Percentiles rank a stretch among this genome's conserved stretches.
Conservation (phyloP, 73 alveolate species). For the Urostyla sp. region DNA sequence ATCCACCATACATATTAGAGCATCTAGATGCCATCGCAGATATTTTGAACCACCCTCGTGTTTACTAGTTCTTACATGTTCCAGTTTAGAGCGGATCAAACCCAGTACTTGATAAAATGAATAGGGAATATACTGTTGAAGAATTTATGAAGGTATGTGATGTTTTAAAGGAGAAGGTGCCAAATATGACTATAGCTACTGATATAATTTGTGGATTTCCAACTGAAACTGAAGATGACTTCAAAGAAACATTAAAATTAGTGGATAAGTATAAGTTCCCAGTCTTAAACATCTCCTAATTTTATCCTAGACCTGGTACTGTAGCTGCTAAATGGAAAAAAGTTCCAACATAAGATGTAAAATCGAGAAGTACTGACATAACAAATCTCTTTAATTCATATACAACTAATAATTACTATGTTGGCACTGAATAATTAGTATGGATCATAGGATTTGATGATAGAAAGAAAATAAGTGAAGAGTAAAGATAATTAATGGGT, state of each 20-base stretch:
- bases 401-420: conserved; percentile 80
- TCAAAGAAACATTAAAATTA: conserved; percentile 81
- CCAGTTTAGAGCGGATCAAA: conserved; percentile 95
- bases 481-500: conserved; percentile 80
- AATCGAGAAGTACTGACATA: conserved; percentile 80
- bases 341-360: conserved; percentile 89
- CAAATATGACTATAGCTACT: conserved; percentile 90
- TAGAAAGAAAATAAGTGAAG: conserved; percentile 80
- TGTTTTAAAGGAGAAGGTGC: conserved; percentile 79
- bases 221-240: conserved; percentile 86
- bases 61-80: conserved; percentile 87
- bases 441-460: conserved; percentile 94
- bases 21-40: conserved; percentile 90
- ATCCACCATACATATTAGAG: conserved; percentile 97
- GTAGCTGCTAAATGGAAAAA: conserved; percentile 96
- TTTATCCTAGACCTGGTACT: conserved; percentile 96
- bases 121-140: conserved; percentile 92
- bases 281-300: conserved; percentile 91
- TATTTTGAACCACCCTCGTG: conserved; percentile 92
- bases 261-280: conserved; percentile 92
- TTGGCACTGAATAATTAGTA: conserved; percentile 80
- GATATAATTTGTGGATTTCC: conserved; percentile 98
- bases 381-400: conserved; percentile 92
- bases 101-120: conserved; percentile 90
- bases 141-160: conserved; percentile 90